Evolutionary conservation across 345 rosid genomes (phyloP).

Genomic region (Melaleuca alternifolia): DNA sequence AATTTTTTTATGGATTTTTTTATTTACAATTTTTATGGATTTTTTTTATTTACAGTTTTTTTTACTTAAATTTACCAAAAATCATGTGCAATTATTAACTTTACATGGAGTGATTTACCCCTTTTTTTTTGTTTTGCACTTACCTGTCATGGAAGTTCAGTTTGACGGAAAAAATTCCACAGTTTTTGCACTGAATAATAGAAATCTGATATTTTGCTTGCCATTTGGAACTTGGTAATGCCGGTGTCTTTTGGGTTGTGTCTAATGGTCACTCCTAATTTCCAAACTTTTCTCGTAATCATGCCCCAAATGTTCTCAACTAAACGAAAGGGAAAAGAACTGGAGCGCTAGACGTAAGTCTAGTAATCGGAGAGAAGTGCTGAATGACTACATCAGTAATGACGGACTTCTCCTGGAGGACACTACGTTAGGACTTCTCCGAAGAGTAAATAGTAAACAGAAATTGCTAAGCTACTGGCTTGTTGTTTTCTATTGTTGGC

Average conservation of each 20-base stretch:
- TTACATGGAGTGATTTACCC: too few species aligned
- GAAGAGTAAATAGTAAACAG: not conserved
- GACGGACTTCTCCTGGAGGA: not conserved
- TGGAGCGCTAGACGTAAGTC: not conserved
- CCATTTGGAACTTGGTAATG: not conserved
- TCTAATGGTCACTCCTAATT: not conserved
- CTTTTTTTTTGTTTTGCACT: too few species aligned
- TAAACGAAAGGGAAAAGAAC: not conserved
- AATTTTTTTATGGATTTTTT: too few species aligned
- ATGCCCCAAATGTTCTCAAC: not conserved
- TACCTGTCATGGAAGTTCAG: too few species aligned
- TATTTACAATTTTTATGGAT: too few species aligned
- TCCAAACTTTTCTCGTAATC: not conserved
- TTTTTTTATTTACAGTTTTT: too few species aligned
- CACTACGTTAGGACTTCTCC: not conserved
- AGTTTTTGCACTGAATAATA: not conserved
- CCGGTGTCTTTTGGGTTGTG: too few species aligned
- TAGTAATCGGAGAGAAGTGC: too few species aligned
- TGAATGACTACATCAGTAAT: too few species aligned
- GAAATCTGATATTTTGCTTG: not conserved
- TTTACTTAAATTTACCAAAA: too few species aligned
- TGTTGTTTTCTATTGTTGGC: not conserved
- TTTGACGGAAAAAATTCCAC: too few species aligned
- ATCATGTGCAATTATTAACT: too few species aligned
- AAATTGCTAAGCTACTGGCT: not conserved